phyloP scores from a whole-genome alignment of 192 early-diverging fungal genomes.

The Gaertneriomyces sp. region DNA sequence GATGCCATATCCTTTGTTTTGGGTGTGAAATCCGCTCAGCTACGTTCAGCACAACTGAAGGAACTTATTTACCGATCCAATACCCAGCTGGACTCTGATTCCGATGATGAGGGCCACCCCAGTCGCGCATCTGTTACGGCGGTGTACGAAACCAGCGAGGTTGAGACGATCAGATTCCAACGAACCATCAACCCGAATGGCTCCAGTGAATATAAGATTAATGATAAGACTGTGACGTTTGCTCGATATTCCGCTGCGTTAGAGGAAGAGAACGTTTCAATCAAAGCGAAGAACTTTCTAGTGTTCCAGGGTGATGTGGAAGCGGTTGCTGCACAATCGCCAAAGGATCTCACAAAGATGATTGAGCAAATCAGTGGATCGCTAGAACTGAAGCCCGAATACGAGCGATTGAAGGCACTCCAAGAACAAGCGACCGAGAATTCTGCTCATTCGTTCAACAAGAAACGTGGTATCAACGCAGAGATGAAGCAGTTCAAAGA shows the following conservation, averaged over 20 bases:
- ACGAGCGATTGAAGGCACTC: slow-evolving; percentile 75
- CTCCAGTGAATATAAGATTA: slow-evolving; percentile 83
- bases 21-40: slow-evolving; percentile 85
- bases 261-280: slow-evolving; percentile 85
- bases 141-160: slow-evolving; percentile 70
- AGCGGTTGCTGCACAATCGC: slow-evolving; percentile 90
- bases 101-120: slow-evolving; percentile 45
- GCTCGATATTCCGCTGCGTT: slow-evolving; percentile 72
- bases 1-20: slow-evolving; percentile 99
- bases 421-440: slow-evolving; percentile 87
- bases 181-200: slow-evolving; percentile 59
- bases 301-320: slow-evolving; percentile 98
- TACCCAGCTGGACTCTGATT: no score
- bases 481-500: slow-evolving; percentile 92
- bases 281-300: slow-evolving; percentile 95
- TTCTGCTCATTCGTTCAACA: slow-evolving; percentile 84
- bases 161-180: slow-evolving; percentile 62
- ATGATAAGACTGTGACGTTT: slow-evolving; percentile 68
- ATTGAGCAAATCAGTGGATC: slow-evolving; percentile 98
- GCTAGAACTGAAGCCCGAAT: slow-evolving; percentile 81
- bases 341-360: slow-evolving; percentile 85
- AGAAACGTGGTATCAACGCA: slow-evolving; percentile 78
- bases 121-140: slow-evolving; percentile 69
- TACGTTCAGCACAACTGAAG: slow-evolving; percentile 82
- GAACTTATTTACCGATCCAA: slow-evolving; percentile 85